phyloP scores from a whole-genome alignment of 1,284 basidiomycete genomes.

The Cutaneotrichosporon mucoides region DNA sequence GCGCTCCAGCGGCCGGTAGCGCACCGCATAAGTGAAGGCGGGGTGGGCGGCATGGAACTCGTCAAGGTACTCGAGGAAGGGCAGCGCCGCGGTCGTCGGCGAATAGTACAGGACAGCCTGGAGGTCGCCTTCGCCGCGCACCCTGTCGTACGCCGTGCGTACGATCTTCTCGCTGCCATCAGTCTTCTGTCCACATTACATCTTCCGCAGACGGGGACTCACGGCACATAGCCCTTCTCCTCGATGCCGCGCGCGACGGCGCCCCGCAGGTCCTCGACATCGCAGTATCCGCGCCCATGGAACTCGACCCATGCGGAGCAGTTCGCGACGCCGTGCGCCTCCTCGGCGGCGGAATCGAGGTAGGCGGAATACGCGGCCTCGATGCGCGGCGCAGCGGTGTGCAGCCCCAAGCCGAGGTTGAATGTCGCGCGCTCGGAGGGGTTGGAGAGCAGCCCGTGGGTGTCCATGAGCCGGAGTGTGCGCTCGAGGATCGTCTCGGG shows the following conservation, averaged over 20 bases:
- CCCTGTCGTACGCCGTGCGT: conserved; percentile 61
- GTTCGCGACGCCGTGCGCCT: conserved; percentile 53
- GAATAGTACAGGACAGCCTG: conserved; percentile 66
- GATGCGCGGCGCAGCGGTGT: conserved; percentile 41
- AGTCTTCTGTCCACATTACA: background rate
- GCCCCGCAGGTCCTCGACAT: conserved; percentile 59
- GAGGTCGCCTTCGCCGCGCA: conserved; percentile 52
- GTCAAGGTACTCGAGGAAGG: conserved; percentile 63
- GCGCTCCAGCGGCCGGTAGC: conserved; percentile 53
- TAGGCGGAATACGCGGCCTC: conserved; percentile 43
- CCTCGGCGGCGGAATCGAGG: conserved; percentile 30
- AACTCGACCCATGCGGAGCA: conserved; percentile 89
- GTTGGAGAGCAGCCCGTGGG: conserved; percentile 25
- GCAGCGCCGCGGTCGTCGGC: conserved; percentile 57
- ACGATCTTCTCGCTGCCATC: background rate
- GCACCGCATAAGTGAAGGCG: conserved; percentile 67
- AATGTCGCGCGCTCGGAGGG: conserved; percentile 49
- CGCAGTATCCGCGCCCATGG: conserved; percentile 72
- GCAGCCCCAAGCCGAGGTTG: conserved; percentile 47
- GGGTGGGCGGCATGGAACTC: conserved; percentile 52
- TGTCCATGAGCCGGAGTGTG: conserved; percentile 25
- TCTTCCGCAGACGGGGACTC: conserved; percentile 7
- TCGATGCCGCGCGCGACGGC: conserved; percentile 58
- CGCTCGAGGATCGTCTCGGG: conserved; percentile 27
- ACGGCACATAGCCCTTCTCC: conserved; percentile 31